Evolutionary conservation across 1,284 basidiomycete species (phyloP).

Genomic region (Marasmius fiardii): DNA sequence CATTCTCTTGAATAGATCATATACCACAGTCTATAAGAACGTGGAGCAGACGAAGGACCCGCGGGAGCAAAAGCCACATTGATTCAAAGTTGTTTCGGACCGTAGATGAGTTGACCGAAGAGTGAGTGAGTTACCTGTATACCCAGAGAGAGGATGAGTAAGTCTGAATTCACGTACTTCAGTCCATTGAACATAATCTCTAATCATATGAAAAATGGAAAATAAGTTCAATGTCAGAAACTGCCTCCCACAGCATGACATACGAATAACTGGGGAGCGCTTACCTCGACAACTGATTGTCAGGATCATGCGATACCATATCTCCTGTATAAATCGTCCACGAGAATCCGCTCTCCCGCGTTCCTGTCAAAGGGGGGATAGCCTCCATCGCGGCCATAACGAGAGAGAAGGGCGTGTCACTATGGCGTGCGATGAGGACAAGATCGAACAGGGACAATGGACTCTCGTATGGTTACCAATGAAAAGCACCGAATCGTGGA

Average conservation of each 20-base stretch:
- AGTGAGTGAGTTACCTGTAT: too few species aligned
- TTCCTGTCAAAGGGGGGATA: constrained; percentile 66
- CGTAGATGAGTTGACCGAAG: background rate
- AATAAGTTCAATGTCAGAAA: constrained; percentile 10
- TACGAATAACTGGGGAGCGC: constrained; percentile 3
- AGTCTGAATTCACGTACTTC: constrained; percentile 41
- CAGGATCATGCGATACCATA: constrained; percentile 68
- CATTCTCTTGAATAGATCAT: constrained; percentile 59
- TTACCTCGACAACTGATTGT: constrained; percentile 60
- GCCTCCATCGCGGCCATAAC: constrained; percentile 60
- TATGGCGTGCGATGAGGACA: constrained; percentile 24
- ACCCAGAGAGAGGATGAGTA: background rate
- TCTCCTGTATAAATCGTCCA: constrained; percentile 77
- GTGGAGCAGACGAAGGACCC: too few species aligned
- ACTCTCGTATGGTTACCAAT: constrained; percentile 40
- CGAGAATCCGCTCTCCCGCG: constrained; percentile 56
- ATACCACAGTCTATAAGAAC: constrained; percentile 50
- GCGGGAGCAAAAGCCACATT: background rate
- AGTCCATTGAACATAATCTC: constrained; percentile 48
- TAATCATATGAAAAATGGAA: constrained; percentile 17
- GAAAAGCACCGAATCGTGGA: constrained; percentile 63
- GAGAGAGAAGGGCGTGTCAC: constrained; percentile 70
- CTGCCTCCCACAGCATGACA: background rate
- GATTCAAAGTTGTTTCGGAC: too few species aligned
- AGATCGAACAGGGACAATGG: background rate